Evolutionary conservation across 202 grass and related monocot genomes (phyloP), one percentile per base, ranked within the genome.

Genomic region (Cymbopogon flexuosus): DNA sequence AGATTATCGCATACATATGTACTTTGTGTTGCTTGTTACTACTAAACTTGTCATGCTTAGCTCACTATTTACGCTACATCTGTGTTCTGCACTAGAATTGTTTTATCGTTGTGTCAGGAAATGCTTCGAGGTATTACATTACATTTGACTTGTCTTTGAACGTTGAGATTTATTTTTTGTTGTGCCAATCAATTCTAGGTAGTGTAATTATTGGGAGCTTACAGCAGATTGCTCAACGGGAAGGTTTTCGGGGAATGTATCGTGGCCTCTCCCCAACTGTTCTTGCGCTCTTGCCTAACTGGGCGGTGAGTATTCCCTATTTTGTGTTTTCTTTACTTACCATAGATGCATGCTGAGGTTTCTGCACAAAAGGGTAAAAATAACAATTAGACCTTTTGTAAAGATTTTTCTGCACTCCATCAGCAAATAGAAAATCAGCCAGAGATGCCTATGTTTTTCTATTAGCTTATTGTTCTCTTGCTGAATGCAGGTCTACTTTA

Each of bases 231-330:
- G 76, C 79, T 57, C 87, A 89, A 70, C 90, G 79, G 51, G 96
- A 99, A 91, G 92, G 96, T 70, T 82, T 90, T 31, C 86, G 92
- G 30, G 96, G 96, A 70, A 70, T 99, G 85, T 99, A 99, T 84
- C 90, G 92, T 21, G 96, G 96, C 46, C 79, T 99, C 57, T 99
- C 92, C 62, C 92, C 96, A 15, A 93, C 92, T 64, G 43, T 96
- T 67, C 69, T 99, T 75, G 96, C 96, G 6, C 85, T 99, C 23
- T 87, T 99, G 36, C 96, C 96, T 39, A 99, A 99, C 62, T 99
- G 96, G 96, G 96, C 96, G 11, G 96, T 99, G 72, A 93, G 96
- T 91, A 76, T 87, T 75, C 52, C 45, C 12, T 73, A 69, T 83
- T 30, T 81, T 54, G 61, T 54, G 61, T 43, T 78, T 64, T 54